These are phyloP conservation scores for Ascochyta koolunga DNA, from an alignment of 2,329 filamentous ascomycete genomes.

Conservation along the genomic window DNA sequence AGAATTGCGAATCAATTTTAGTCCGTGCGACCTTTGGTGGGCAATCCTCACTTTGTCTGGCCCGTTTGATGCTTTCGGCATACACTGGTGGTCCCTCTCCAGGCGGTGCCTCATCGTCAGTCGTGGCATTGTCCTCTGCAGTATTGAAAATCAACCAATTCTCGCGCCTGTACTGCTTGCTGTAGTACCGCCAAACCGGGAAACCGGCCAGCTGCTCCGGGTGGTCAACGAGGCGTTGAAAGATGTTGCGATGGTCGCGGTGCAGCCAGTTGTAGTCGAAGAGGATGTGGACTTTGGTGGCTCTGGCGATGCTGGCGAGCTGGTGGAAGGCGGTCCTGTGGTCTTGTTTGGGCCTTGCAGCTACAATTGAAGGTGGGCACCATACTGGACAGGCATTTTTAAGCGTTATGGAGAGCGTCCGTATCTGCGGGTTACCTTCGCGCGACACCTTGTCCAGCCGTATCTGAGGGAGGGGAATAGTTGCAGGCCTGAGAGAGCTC, in stretches of 20 bases:
- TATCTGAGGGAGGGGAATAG: constrained; percentile 1
- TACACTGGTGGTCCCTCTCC: constrained; percentile 18
- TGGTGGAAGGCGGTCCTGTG: constrained; percentile 9
- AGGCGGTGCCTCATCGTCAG: constrained; percentile 1
- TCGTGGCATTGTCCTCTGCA: neutral
- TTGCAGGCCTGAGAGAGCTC: constrained; percentile 7
- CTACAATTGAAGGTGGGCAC: constrained; percentile 1
- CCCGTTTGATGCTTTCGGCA: constrained; percentile 14
- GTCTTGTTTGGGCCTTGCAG: constrained; percentile 8
- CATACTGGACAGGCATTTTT: constrained; percentile 17
- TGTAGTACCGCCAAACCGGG: constrained; percentile 5
- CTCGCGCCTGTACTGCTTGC: constrained; percentile 1
- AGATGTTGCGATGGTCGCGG: constrained; percentile 8
- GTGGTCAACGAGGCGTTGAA: constrained; percentile 14
- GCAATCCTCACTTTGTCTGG: constrained; percentile 19
- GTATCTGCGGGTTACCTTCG: constrained; percentile 18
- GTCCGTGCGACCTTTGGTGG: too few relatives aligned
- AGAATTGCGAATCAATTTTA: too few relatives aligned
- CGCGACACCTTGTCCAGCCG: constrained; percentile 17
- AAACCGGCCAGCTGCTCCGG: constrained; percentile 17
- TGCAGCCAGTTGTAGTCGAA: constrained; percentile 29
- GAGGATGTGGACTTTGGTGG: constrained; percentile 16
- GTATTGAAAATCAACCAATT: constrained; percentile 15
- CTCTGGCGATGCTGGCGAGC: constrained; percentile 18
- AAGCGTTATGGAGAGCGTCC: constrained; percentile 13